Conservation (phyloP, 2,329 filamentous ascomycete species). For the Metarhizium rileyi region DNA sequence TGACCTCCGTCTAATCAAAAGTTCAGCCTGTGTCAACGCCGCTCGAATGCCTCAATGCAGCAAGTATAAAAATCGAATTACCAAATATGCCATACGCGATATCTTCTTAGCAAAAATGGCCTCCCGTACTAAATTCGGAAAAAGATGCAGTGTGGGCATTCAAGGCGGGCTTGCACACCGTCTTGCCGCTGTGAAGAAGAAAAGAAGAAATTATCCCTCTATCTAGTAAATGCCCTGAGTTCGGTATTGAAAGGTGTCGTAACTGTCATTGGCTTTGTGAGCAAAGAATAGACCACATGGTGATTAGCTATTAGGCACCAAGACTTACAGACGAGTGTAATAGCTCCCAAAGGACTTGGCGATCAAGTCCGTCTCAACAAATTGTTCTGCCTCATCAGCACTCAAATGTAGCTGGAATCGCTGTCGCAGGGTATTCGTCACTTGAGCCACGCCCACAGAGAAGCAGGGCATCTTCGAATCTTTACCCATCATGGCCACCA, state of each 20-base stretch:
- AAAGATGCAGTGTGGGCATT: neutral
- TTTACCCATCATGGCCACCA: slow-evolving; percentile 76
- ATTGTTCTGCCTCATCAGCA: slow-evolving; percentile 69
- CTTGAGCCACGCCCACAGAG: slow-evolving; percentile 60
- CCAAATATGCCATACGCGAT: neutral
- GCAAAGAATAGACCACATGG: neutral
- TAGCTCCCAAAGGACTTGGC: slow-evolving; percentile 78
- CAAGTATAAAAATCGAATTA: neutral
- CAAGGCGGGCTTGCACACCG: neutral
- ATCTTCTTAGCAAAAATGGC: neutral
- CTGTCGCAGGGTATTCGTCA: slow-evolving; percentile 59
- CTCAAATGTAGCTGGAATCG: slow-evolving; percentile 76
- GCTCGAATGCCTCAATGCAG: slow-evolving; percentile 4
- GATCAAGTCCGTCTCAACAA: slow-evolving; percentile 71
- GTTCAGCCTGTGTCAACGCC: slow-evolving; percentile 5
- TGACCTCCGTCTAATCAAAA: neutral
- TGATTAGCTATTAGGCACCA: neutral
- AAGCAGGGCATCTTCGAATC: slow-evolving; percentile 82
- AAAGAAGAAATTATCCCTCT: neutral
- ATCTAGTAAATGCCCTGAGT: slow-evolving; percentile 75
- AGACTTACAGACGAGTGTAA: slow-evolving; percentile 68
- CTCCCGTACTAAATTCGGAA: neutral
- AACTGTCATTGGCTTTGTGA: slow-evolving; percentile 35
- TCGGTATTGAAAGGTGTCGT: slow-evolving; percentile 80
- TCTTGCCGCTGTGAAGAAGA: neutral